Conservation (phyloP, 768 basidiomycete genomes). For the Boletus sp. region DNA sequence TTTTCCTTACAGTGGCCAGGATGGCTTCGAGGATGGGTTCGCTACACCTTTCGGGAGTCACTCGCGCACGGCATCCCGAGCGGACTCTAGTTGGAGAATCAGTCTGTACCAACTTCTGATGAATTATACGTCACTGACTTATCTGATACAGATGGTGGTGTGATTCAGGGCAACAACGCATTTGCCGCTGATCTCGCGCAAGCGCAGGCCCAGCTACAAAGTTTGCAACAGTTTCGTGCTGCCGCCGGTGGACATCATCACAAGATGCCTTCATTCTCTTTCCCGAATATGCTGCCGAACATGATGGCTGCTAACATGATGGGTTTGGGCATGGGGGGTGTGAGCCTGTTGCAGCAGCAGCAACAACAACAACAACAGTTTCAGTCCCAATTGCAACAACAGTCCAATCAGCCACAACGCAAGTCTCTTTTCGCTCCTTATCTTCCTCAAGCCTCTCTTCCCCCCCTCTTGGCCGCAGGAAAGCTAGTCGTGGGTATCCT, state of each 20-base stretch:
- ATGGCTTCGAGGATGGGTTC: conserved; percentile 81
- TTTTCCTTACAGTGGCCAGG: conserved; percentile 50
- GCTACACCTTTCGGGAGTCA: conserved; percentile 62
- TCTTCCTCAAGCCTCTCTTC: conserved; percentile 94
- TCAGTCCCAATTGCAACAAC: conserved; percentile 93
- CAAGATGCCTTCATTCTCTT: conserved; percentile 96
- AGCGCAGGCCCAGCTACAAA: conserved; percentile 94
- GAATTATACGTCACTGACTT: conserved; percentile 6
- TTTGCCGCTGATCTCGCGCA: conserved; percentile 88
- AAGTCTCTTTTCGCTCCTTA: conserved; percentile 99
- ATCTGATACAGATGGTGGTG: conserved; percentile 60
- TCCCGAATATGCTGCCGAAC: conserved; percentile 97
- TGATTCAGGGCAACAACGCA: conserved; percentile 57
- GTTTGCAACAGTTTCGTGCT: conserved; percentile 94
- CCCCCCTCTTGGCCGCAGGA: conserved; percentile 92
- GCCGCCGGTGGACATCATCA: conserved; percentile 92
- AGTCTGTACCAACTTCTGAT: conserved; percentile 47
- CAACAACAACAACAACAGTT: conserved; percentile 73
- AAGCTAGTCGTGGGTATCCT: conserved; percentile 97
- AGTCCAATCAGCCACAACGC: conserved; percentile 87
- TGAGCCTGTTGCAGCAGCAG: conserved; percentile 87
- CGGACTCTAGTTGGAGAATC: conserved; percentile 85
- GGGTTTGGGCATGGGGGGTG: conserved; percentile 79
- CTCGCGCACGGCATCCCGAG: conserved; percentile 71
- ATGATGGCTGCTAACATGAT: conserved; percentile 98